Conservation (phyloP, 495 filamentous ascomycete genomes). For the Penicillium chermesinum region DNA sequence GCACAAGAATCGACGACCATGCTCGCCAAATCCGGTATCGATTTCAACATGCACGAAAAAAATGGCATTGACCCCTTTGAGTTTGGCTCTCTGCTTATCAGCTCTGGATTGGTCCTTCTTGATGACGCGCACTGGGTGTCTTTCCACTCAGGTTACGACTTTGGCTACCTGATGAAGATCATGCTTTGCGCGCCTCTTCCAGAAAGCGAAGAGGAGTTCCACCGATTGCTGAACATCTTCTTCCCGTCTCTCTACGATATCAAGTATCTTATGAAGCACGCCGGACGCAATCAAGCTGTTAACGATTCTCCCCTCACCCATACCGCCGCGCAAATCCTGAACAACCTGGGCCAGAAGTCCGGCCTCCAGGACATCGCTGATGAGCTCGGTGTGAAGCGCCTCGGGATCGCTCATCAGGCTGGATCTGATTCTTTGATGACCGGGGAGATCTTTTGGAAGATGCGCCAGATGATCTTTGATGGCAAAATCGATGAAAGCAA, state of each 20-base stretch:
- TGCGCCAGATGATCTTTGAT: slow-evolving; percentile 78
- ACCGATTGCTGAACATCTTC: slow-evolving; percentile 76
- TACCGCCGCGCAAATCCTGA: slow-evolving; percentile 60
- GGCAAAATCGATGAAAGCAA: slow-evolving; percentile 69
- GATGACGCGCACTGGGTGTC: slow-evolving; percentile 92
- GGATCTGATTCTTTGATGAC: slow-evolving; percentile 90
- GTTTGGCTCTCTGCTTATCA: slow-evolving; percentile 84
- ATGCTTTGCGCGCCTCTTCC: slow-evolving; percentile 75
- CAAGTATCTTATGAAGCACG: slow-evolving; percentile 93
- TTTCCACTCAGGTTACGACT: slow-evolving; percentile 98
- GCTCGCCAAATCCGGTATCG: slow-evolving; percentile 77
- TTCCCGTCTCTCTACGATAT: slow-evolving; percentile 94
- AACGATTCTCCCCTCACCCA: slow-evolving; percentile 56
- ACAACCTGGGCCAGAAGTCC: slow-evolving; percentile 76
- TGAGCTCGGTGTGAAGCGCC: slow-evolving; percentile 78
- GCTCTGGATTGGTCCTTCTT: slow-evolving; percentile 82
- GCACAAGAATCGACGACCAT: slow-evolving; percentile 87
- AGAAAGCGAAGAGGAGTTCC: slow-evolving; percentile 81
- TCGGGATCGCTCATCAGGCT: slow-evolving; percentile 82
- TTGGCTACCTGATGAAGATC: slow-evolving; percentile 93
- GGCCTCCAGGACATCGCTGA: slow-evolving; percentile 92
- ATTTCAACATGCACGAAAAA: slow-evolving; percentile 74
- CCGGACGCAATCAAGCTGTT: slow-evolving; percentile 58
- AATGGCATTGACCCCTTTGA: slow-evolving; percentile 87
- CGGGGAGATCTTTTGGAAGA: slow-evolving; percentile 86